These are phyloP conservation scores for Cyberlindnera sargentensis DNA, from an alignment of 805 yeast species.

Conservation along the genomic window DNA sequence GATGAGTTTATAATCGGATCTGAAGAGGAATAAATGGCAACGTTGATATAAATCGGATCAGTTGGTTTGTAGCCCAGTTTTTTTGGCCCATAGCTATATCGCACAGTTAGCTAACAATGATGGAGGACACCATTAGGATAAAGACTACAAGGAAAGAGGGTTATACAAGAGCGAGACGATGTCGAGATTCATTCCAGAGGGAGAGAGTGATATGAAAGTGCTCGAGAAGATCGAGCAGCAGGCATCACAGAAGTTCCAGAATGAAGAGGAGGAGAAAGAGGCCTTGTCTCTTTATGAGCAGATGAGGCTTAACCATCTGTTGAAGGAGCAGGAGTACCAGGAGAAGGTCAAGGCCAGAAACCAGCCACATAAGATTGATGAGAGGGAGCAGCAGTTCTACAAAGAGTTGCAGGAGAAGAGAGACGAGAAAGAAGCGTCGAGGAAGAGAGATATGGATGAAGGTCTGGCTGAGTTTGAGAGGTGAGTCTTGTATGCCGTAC, in stretches of 20 bases:
- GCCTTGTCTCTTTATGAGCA: slow-evolving; percentile 22
- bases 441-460: slow-evolving; percentile 15
- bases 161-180: slow-evolving; percentile 3
- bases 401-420: slow-evolving; percentile 7
- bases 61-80: background rate
- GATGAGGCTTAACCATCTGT: slow-evolving; percentile 20
- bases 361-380: slow-evolving; percentile 15
- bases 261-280: slow-evolving; percentile 18
- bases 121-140: too few species aligned
- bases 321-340: slow-evolving; percentile 19
- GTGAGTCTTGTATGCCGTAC: slow-evolving; percentile 8
- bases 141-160: background rate
- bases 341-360: slow-evolving; percentile 19
- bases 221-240: slow-evolving; percentile 14
- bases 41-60: background rate
- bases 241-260: slow-evolving; percentile 12
- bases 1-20: slow-evolving; percentile 40
- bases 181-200: slow-evolving; percentile 24
- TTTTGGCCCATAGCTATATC: too few species aligned
- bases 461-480: slow-evolving; percentile 15
- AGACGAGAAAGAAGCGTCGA: slow-evolving; percentile 5
- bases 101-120: too few species aligned
- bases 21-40: slow-evolving; percentile 23
- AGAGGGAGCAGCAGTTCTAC: slow-evolving; percentile 17
- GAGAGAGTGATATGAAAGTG: slow-evolving; percentile 19